Evolutionary conservation across 495 filamentous ascomycete species (phyloP), one percentile per base, ranked within the genome.

Genomic region (Trichoderma virens): DNA sequence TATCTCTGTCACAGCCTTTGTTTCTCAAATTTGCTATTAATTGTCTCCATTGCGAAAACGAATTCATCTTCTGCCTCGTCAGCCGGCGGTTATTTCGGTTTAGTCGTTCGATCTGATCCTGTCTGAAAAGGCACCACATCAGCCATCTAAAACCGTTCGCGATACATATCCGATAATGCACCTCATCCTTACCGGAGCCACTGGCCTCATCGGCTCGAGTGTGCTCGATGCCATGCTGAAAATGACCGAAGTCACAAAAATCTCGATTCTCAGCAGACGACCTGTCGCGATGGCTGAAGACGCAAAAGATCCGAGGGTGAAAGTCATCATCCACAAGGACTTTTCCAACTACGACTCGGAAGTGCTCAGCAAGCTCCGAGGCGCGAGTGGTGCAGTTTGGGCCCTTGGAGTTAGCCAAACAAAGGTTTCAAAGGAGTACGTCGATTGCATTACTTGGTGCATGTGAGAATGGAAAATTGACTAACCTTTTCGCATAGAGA

Each of bases 131-230:
- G 34, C 34, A 47, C 43, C 2, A 47, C 43, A 23, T 23, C 18
- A 20, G n/a, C n/a, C 43, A 20, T 20, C 34, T 47, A 7, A 9
- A 25, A 47, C 5, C 14, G 9, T 41, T 41, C 18, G 16, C 38
- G 18, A 1, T n/a, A 41, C 4, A 16, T 11, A 16, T 41, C 38
- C 8, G 1, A 62, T 3, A 45, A 89, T 90, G 86, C 88, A 89
- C 79, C 76, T 92, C 64, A 86, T 92, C 61, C 81, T 91, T 47
- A 91, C 89, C 0, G 89, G 89, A 38, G 88, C 88, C 9, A 92
- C 88, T 0, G 88, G 89, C 64, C 79, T 90, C 3, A 83, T 90
- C 23, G 88, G 89, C 73, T 84, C 83, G 5, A 83, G 76, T 27
- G 82, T 85, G 23, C 80, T 91, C 1, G 80, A 86, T 60, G 77